Percentiles rank a stretch among this genome's conserved stretches.
Conservation (phyloP, 495 filamentous ascomycete species). For the Melanomma pulvis-pyrius region DNA sequence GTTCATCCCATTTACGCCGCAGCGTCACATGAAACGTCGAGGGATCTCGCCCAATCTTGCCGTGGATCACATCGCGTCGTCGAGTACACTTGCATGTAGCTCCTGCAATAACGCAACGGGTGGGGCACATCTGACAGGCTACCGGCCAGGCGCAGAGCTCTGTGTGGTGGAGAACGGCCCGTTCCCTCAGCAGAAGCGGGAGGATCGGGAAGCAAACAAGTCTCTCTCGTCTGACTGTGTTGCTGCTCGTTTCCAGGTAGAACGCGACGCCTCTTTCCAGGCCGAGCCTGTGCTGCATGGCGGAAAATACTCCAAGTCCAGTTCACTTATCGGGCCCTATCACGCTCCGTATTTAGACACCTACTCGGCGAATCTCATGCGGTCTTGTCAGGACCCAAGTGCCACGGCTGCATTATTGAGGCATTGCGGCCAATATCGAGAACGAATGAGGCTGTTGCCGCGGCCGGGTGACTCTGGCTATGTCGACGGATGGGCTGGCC, state of each 20-base stretch:
- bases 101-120: background rate
- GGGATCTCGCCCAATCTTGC: slow-evolving; percentile 15
- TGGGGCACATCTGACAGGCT: slow-evolving; percentile 8
- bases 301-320: slow-evolving; percentile 26
- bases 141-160: background rate
- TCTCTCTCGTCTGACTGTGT: slow-evolving; percentile 26
- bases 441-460: slow-evolving; percentile 18
- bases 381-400: slow-evolving; percentile 19
- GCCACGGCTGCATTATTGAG: slow-evolving; percentile 12
- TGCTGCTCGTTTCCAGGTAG: slow-evolving; percentile 28
- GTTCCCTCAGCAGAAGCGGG: slow-evolving; percentile 31
- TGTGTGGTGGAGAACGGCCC: slow-evolving; percentile 36
- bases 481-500: slow-evolving; percentile 1
- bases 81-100: background rate
- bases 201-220: slow-evolving; percentile 28
- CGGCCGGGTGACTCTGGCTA: slow-evolving; percentile 13
- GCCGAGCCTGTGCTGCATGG: slow-evolving; percentile 27
- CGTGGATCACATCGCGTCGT: background rate
- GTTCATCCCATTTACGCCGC: slow-evolving; percentile 14
- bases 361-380: slow-evolving; percentile 6
- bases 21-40: slow-evolving; percentile 35
- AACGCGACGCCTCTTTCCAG: slow-evolving; percentile 19
- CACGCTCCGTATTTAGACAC: slow-evolving; percentile 20
- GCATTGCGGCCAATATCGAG: slow-evolving; percentile 20
- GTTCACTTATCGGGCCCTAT: slow-evolving; percentile 33